Base-by-base conservation (phyloP, 345 rosid species). In the Citrus glauca region DNA sequence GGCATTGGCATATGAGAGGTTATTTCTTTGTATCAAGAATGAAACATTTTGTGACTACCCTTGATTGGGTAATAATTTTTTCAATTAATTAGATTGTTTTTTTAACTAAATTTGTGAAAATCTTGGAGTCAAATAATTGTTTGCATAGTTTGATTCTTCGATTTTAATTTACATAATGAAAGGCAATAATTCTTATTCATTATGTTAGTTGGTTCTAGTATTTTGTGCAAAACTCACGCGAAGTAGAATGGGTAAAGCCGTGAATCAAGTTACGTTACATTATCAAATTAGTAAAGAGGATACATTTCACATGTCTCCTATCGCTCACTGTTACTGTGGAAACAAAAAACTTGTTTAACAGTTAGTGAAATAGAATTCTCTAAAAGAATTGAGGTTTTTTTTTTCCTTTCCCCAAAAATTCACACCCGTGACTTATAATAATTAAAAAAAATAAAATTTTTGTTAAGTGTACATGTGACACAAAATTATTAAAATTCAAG, bases 1-100 rank as follows among this genome's bases (percentile, higher is more conserved):
- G 99, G 94, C 98, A 37, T 77, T 91, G 77, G 98, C 99, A 2
- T 93, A 92, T 60, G 99, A 96, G 84, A 89, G 95, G 62, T 78
- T 96, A 67, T 96, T 96, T 66, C 91, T 94, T 76, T 96, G 98
- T 76, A 92, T 94, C 22, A 91, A 92, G 66, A 84, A 94, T 20
- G 84, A 89, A 55, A 87, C 89, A 14, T 94, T 88, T 82, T 96
- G 98, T 75, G 78, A 38, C 25, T 91, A 93, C 37, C 84, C 85
- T 22, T 53, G 57, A 53, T 53, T 91, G 83, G 78, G 2, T 7
- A 57, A 20, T 27, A 38, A 35, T 7, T 71, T 33, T 8, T 71
- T 55, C 11, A 24, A n/a, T 27, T 11, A 60, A 56, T 10, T 37
- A 59, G 20, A 60, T 38, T 2, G 0, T n/a, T 69, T 35, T 35